Conservation (phyloP, 1,139 yeast genomes). For the Hemisphaericaspora lyxosophila region DNA sequence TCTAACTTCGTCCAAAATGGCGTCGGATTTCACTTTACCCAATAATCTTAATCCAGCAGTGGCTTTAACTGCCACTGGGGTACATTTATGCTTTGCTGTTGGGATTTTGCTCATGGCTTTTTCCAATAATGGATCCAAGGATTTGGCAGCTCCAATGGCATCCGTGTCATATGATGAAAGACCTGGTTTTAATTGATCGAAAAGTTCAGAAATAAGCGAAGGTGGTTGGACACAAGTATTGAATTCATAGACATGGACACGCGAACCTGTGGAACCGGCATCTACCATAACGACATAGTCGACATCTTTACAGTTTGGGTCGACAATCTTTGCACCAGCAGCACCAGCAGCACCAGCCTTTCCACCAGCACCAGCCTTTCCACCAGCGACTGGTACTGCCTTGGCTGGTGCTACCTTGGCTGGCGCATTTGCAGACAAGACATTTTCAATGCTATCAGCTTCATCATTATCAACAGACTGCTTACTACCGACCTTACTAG, state of each 20-base stretch:
- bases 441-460: no score
- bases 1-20: constrained; percentile 75
- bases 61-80: constrained; percentile 95
- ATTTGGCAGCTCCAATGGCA: constrained; percentile 78
- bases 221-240: constrained; percentile 86
- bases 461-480: background rate
- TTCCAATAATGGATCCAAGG: constrained; percentile 77
- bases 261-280: constrained; percentile 96
- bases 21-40: constrained; percentile 70
- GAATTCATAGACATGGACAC: constrained; percentile 91
- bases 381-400: background rate
- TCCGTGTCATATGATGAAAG: constrained; percentile 82
- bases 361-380: background rate
- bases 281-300: constrained; percentile 82
- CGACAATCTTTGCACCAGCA: no score
- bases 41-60: constrained; percentile 93
- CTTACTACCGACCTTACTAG: background rate
- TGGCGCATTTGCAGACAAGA: background rate
- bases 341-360: constrained; percentile 2
- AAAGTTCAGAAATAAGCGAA: constrained; percentile 69
- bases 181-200: constrained; percentile 91
- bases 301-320: constrained; percentile 30
- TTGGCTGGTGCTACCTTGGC: background rate
- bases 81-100: constrained; percentile 64
- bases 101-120: constrained; percentile 79